Evolutionary conservation across 257 asterid species (phyloP), one percentile per base, ranked within the genome.

Genomic region (Solanum gandarillasii): DNA sequence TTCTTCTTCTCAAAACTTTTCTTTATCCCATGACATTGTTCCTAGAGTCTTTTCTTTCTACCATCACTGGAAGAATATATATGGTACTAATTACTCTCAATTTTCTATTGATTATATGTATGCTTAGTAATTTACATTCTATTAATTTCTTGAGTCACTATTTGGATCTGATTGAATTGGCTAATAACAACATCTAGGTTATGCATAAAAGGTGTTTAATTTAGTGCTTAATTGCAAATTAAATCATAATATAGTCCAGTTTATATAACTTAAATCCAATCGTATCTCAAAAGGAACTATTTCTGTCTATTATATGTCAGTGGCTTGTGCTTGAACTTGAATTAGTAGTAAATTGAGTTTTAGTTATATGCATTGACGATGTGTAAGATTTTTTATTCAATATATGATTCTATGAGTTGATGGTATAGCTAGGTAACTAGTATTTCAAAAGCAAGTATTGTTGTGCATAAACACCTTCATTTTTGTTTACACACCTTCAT

Each of bases 11-110:
- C 96, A 92, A 67, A 46, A 96, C 9, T 92, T 97, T 94, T 91
- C 95, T 79, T 92, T 88, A 75, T 92, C 98, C 5, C 99, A 97
- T 92, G 94, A 95, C 90, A 93, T 97, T 20, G 98, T 97, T n/a
- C 99, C 98, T 1, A 93, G 98, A 75, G 99, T 94, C 12, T 95
- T 97, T 55, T 91, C 98, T n/a, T 97, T 95, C 92, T 97, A 97
- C 89, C 95, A 95, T 87, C 98, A 95, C 78, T 97, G 98, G 99
- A 97, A 94, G 93, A 94, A 93, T 87, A 90, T 93, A 1, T 96
- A 97, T 87, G 99, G 99, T 95, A 72, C 27, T 18, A 72, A 18
- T 72, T 72, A 32, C 41, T 16, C 23, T 31, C 12, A 46, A 38
- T 79, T 88, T 16, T 16, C 12, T 21, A 6, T 4, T 55, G 85